Conservation (phyloP, 805 yeast species). For the Kazachstania psychrophila region DNA sequence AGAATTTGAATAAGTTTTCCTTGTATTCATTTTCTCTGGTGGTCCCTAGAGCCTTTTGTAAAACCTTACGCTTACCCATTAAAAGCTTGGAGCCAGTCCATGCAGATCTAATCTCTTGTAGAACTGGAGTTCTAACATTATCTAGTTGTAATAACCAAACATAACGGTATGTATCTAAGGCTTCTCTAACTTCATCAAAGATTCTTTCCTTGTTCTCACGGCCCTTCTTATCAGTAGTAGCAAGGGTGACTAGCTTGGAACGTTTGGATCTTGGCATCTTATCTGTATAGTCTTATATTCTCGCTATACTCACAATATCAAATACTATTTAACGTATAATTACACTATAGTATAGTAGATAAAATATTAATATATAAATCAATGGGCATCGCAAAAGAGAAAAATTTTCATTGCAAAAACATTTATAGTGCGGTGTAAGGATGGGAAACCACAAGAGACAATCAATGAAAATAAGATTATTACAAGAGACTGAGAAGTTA, state of each 20-base stretch:
- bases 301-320: too few relatives aligned
- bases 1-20: constrained; percentile 66
- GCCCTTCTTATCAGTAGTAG: constrained; percentile 94
- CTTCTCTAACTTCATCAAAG: constrained; percentile 80
- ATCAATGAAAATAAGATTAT: too few relatives aligned
- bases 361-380: too few relatives aligned
- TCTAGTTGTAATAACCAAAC: constrained; percentile 81
- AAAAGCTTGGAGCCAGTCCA: constrained; percentile 88
- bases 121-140: constrained; percentile 90
- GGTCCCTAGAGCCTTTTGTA: constrained; percentile 87
- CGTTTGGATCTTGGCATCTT: constrained; percentile 96
- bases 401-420: too few relatives aligned
- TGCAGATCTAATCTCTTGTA: constrained; percentile 84
- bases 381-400: too few relatives aligned
- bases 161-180: constrained; percentile 66
- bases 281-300: too few relatives aligned
- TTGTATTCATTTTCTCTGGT: constrained; percentile 83
- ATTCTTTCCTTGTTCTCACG: constrained; percentile 84
- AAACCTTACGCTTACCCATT: constrained; percentile 86
- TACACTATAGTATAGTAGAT: too few relatives aligned
- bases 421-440: too few relatives aligned
- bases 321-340: too few relatives aligned
- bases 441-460: too few relatives aligned
- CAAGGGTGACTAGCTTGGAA: constrained; percentile 88
- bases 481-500: too few relatives aligned